phyloP scores from a whole-genome alignment of 306 rosid genomes.

The Inga leiocalycina region DNA sequence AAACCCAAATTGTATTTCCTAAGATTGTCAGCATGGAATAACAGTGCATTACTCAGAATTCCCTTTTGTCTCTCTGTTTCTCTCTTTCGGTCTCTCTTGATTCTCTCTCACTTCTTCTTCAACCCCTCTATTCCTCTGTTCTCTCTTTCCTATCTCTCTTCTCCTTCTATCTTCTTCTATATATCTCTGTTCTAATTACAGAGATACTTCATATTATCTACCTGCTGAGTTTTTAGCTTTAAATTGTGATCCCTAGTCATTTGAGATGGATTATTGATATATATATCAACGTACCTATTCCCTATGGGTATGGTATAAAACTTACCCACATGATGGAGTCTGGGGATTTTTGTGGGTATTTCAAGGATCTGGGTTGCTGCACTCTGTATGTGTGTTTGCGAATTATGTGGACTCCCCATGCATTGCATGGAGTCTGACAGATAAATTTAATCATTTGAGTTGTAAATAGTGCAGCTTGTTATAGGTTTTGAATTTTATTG shows the following conservation, averaged over 20 bases:
- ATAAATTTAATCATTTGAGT: too few relatives aligned
- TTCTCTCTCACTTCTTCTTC: too few relatives aligned
- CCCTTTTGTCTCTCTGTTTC: too few relatives aligned
- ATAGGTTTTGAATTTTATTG: background rate
- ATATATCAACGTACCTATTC: background rate
- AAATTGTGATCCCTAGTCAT: background rate
- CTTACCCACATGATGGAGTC: background rate
- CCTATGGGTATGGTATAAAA: background rate
- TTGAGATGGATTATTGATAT: background rate
- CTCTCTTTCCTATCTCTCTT: too few relatives aligned
- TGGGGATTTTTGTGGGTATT: background rate
- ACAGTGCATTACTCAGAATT: too few relatives aligned
- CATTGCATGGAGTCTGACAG: background rate
- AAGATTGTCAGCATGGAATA: too few relatives aligned
- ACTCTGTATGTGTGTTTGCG: background rate
- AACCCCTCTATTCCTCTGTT: too few relatives aligned
- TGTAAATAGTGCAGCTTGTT: background rate
- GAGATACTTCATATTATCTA: background rate
- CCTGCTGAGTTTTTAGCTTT: slow-evolving; percentile 7
- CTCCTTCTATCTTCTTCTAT: too few relatives aligned
- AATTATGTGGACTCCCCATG: background rate
- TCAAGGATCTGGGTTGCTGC: background rate
- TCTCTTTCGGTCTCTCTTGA: too few relatives aligned
- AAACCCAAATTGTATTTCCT: too few relatives aligned
- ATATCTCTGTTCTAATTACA: too few relatives aligned